Base-by-base conservation (phyloP, 2,329 filamentous ascomycete genomes). In the Ophiostoma australiae region DNA sequence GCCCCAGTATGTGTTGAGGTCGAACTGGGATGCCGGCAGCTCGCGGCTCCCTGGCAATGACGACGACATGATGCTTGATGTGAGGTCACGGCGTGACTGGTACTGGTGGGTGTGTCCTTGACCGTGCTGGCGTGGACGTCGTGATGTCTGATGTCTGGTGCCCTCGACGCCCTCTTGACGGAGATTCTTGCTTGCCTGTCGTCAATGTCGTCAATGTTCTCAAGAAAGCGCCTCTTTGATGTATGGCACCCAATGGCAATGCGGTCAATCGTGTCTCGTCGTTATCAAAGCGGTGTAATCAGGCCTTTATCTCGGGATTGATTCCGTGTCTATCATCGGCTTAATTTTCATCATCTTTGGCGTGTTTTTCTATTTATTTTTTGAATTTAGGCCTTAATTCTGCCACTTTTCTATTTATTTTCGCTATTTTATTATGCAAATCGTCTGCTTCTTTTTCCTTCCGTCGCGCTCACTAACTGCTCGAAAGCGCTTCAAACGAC, bases 1-100 rank as follows among this genome's bases (percentile, higher is more conserved):
- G 75, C 95, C 95, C 92, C 92, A 95, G 83, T 99, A 99, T 67
- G 94, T 97, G 78, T 82, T 88, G 77, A 99, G 85, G 79, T 99
- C 92, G 86, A 96, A 94, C 81, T 93, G 93, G 70, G 95, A 99
- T 71, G 89, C 88, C 73, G 95, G 95, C 74, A 97, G 86, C 80
- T 97, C 93, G 80, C 94, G 91, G 76, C 82, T 82, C 72, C 89
- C 89, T 68, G 88, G 87, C 41, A 90, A 80, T 33, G 89, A 90
- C 72, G 88, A 83, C 71, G 89, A 90, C 89, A 91, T 90, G 70
- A 72, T 78, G 69, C 61, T 35, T 10, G 7, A 27, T 35, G 27
- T 55, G 52, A 55, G 52, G 20, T 20, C 44, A 48, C 44, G 44
- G 44, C 20, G 44, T 20, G 27, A 31, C 44, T 20, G 44, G 3